Base-by-base conservation (phyloP, 495 filamentous ascomycete genomes). In the Penicillium ochrochloron region DNA sequence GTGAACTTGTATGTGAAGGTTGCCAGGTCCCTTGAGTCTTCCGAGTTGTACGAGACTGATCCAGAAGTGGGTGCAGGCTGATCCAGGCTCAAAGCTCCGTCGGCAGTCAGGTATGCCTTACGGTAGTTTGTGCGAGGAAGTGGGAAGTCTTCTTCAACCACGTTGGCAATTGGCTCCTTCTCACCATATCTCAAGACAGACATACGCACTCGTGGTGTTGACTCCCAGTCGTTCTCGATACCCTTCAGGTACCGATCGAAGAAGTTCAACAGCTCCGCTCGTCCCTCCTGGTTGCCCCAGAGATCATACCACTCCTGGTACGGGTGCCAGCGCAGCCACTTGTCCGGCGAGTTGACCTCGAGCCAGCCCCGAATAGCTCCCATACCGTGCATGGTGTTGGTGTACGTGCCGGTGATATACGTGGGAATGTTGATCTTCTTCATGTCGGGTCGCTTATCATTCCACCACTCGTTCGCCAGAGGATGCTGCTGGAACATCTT, bases 221-320 rank as follows among this genome's bases (percentile, higher is more conserved):
- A 33, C 37, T 76, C 75, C 76, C 76, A 81, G 27, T 67, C 77
- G 53, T 82, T 83, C 10, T 76, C 52, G 5, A 72, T 64, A 3
- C 73, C 76, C 29, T 75, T 76, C 29, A 80, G 58, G 42, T 78
- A 82, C 5, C 63, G 70, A 55, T 80, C 78, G 57, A 80, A 81
- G 67, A 79, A 82, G 1, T 50, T 19, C 11, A 50, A 33, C 0
- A 81, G 67, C 39, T 82, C 78, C 1, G 56, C 75, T 46, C 76
- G 78, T 34, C 50, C 51, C 19, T 58, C 56, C 9, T 33, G 37
- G 56, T 58, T 58, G 29, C 56, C 56, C 56, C 34, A 58, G 21
- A 58, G 17, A 21, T 61, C 59, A 42, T 37, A 62, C 51, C 60
- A 44, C 23, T 62, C 60, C 33, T 61, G 59, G 14, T 37, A 27